Percentiles rank a stretch among this genome's conserved stretches.
Conservation (phyloP, 768 basidiomycete species). For the Wakefieldia striispora region DNA sequence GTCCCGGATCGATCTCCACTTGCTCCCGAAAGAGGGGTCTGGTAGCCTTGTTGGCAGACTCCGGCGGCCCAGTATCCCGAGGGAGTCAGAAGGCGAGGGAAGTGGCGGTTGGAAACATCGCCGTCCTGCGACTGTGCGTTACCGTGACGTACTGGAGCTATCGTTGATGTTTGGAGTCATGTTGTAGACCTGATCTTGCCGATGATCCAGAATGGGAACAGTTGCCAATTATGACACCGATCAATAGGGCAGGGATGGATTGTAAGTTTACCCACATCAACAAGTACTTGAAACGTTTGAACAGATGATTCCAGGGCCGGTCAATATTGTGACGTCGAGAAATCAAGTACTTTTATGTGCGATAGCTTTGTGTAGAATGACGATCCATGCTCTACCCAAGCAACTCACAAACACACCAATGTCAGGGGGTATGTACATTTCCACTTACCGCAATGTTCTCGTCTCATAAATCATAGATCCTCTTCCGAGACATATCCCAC, state of each 20-base stretch:
- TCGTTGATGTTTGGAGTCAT: not conserved
- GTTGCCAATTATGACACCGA: conserved; percentile 43
- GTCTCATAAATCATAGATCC: conserved; percentile 27
- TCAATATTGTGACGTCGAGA: conserved; percentile 54
- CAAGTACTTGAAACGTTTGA: not conserved
- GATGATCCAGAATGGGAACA: conserved; percentile 52
- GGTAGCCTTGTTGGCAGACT: conserved; percentile 48
- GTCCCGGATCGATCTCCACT: conserved; percentile 33
- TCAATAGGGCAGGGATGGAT: conserved; percentile 45
- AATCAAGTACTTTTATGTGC: conserved; percentile 58
- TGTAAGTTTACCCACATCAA: conserved; percentile 36
- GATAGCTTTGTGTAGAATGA: conserved; percentile 42
- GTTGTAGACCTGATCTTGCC: conserved; percentile 49
- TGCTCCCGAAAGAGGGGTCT: conserved; percentile 35
- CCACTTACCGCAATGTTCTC: not conserved
- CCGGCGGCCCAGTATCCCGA: conserved; percentile 40
- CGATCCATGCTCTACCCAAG: conserved; percentile 47
- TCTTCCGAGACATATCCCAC: conserved; percentile 25
- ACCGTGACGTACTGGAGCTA: not conserved
- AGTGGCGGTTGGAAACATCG: conserved; percentile 45
- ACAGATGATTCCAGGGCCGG: conserved; percentile 46
- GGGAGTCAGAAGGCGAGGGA: conserved; percentile 35
- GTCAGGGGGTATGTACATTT: conserved; percentile 17
- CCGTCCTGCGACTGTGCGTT: conserved; percentile 52
- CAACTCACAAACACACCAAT: conserved; percentile 12